Conservation (phyloP, 192 early-diverging fungal genomes). For the Coemansia asiatica region DNA sequence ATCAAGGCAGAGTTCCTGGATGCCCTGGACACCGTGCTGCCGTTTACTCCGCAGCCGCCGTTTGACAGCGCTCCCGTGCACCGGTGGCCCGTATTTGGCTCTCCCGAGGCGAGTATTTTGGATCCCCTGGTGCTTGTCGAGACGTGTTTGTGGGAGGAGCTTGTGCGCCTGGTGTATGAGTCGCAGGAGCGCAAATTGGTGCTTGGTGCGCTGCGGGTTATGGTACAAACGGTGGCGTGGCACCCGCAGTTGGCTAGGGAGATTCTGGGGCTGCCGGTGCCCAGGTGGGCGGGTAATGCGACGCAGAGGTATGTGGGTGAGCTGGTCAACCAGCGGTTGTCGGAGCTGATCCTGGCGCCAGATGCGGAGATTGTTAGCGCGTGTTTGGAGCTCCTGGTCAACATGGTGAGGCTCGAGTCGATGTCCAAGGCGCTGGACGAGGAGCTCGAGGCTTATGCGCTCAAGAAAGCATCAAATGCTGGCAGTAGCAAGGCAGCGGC, state of each 20-base stretch:
- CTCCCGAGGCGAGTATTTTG: conserved; percentile 16
- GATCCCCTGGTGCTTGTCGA: conserved; percentile 43
- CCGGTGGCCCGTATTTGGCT: conserved; percentile 30
- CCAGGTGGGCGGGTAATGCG: conserved; percentile 8
- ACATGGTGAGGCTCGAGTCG: conserved; percentile 45
- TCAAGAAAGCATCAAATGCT: not conserved
- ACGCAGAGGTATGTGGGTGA: conserved; percentile 16
- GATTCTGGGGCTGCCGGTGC: conserved; percentile 36
- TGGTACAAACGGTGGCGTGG: conserved; percentile 49
- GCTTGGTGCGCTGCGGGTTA: conserved; percentile 34
- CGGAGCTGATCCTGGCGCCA: conserved; percentile 40
- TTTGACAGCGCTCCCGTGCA: conserved; percentile 23
- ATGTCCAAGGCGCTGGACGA: conserved; percentile 46
- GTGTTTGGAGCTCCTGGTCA: conserved; percentile 48
- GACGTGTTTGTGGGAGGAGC: conserved; percentile 52
- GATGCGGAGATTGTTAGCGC: conserved; percentile 38
- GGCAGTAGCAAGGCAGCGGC: not conserved
- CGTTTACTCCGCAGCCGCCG: conserved; percentile 29
- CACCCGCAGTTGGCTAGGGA: conserved; percentile 53
- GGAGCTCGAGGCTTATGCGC: conserved; percentile 32
- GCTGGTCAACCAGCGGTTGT: conserved; percentile 28
- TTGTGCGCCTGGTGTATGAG: conserved; percentile 27
- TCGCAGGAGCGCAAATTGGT: conserved; percentile 46
- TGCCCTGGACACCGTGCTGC: conserved; percentile 41
- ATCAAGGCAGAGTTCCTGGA: conserved; percentile 39